These are phyloP conservation scores for Rhodofomes roseus DNA, from an alignment of 1,284 basidiomycete genomes.

Conservation along the genomic window DNA sequence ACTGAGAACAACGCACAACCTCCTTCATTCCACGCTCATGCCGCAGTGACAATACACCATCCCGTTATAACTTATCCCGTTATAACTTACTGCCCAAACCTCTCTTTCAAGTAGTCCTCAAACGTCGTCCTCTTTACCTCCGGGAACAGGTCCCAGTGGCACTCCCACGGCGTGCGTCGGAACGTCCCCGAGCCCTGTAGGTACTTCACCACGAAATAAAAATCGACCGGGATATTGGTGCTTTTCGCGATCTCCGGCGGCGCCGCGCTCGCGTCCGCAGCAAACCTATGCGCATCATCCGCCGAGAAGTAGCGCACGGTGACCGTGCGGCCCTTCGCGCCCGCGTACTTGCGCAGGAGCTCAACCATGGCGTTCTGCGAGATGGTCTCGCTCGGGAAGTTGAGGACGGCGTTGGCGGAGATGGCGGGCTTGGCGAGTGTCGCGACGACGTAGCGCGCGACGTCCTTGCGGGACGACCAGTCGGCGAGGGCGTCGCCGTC, in stretches of 20 bases:
- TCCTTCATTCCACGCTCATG: background rate
- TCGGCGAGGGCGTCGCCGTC: conserved; percentile 7
- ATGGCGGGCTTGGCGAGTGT: conserved; percentile 7
- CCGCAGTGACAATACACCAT: background rate
- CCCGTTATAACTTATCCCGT: too few species aligned
- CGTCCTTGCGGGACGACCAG: conserved; percentile 7
- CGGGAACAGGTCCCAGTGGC: conserved; percentile 7
- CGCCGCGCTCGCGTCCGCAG: conserved; percentile 2
- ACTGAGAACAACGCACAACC: background rate
- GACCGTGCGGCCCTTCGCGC: conserved; percentile 4
- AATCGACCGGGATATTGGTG: conserved; percentile 10
- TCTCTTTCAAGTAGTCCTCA: conserved; percentile 8
- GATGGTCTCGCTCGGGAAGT: conserved; percentile 10
- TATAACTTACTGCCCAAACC: background rate
- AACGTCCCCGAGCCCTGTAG: conserved; percentile 6
- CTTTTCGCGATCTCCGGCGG: conserved; percentile 6
- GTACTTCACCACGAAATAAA: conserved; percentile 10
- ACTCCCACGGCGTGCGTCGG: conserved; percentile 6
- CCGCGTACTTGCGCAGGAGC: conserved; percentile 7
- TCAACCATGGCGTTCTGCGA: conserved; percentile 9
- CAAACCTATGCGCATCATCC: conserved; percentile 8
- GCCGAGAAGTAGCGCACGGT: conserved; percentile 5
- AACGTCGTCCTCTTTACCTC: conserved; percentile 9
- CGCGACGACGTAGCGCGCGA: conserved; percentile 11
- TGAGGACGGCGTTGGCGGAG: conserved; percentile 8